A percentile compares a stretch with the other conserved stretches of the same genome.
Evolutionary conservation across 2,329 filamentous ascomycete genomes (phyloP).

Genomic region (Macroventuria anomochaeta): DNA sequence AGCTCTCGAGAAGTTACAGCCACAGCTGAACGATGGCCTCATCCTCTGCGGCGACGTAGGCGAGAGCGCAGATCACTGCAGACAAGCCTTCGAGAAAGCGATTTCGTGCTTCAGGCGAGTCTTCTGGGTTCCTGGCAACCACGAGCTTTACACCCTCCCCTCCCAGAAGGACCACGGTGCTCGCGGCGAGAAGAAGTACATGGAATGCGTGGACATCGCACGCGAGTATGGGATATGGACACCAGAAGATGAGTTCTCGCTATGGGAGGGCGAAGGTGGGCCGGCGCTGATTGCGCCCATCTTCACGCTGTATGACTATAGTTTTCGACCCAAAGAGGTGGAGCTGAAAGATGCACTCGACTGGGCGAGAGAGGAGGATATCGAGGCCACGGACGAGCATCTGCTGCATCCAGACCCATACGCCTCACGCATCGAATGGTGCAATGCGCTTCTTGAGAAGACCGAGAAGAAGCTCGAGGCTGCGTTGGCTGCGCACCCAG

Average conservation of each 20-base stretch:
- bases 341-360: conserved; percentile 55
- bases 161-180: conserved; percentile 47
- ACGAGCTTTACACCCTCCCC: conserved; percentile 63
- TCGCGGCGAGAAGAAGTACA: conserved; percentile 61
- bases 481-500: conserved; percentile 38
- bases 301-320: conserved; percentile 68
- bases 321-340: conserved; percentile 60
- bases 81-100: conserved; percentile 47
- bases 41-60: conserved; percentile 55
- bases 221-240: conserved; percentile 60
- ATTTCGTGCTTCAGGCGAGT: conserved; percentile 55
- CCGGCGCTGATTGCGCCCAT: conserved; percentile 61
- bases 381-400: conserved; percentile 55
- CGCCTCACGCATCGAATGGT: conserved; percentile 54
- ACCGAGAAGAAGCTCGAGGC: conserved; percentile 51
- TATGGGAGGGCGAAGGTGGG: conserved; percentile 61
- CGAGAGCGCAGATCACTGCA: conserved; percentile 44
- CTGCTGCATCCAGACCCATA: conserved; percentile 56
- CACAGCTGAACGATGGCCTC: conserved; percentile 52
- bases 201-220: conserved; percentile 61
- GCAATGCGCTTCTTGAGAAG: conserved; percentile 50
- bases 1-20: conserved; percentile 51
- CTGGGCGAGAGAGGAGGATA: conserved; percentile 55
- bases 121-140: conserved; percentile 65
- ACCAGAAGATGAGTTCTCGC: conserved; percentile 62